A percentile compares a stretch with the other conserved stretches of the same genome.
These are phyloP conservation scores for Papiliotrema fonsecae DNA, from an alignment of 1,284 basidiomycete species.

Conservation along the genomic window DNA sequence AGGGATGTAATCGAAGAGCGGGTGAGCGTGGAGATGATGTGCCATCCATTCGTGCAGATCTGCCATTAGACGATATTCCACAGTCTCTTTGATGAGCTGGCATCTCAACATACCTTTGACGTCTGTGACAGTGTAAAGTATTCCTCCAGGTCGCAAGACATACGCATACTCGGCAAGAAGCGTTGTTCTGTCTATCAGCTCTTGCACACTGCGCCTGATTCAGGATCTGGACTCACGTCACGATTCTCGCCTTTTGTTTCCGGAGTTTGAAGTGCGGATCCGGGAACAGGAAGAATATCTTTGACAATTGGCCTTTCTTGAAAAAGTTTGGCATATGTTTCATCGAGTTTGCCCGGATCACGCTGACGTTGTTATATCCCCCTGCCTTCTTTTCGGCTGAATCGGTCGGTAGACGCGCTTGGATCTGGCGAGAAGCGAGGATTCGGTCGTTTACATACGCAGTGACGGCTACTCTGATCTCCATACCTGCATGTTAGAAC, in stretches of 20 bases:
- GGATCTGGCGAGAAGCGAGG: slow-evolving; percentile 66
- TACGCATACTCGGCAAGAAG: slow-evolving; percentile 90
- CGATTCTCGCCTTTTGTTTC: slow-evolving; percentile 95
- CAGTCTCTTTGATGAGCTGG: slow-evolving; percentile 1
- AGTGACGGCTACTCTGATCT: slow-evolving; percentile 94
- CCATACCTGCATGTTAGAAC: slow-evolving; percentile 64
- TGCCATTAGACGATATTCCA: slow-evolving; percentile 4
- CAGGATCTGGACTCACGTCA: slow-evolving; percentile 55
- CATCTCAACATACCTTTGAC: slow-evolving; percentile 55
- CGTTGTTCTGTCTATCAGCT: slow-evolving; percentile 55
- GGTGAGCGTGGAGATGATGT: slow-evolving; percentile 75
- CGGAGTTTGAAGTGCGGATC: slow-evolving; percentile 98
- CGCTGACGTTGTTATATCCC: slow-evolving; percentile 84
- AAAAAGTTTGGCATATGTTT: slow-evolving; percentile 99
- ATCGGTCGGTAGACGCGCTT: slow-evolving; percentile 45
- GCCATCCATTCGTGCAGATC: slow-evolving; percentile 97
- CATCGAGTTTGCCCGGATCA: slow-evolving; percentile 96
- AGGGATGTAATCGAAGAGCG: slow-evolving; percentile 75
- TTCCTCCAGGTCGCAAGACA: slow-evolving; percentile 81
- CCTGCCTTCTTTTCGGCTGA: slow-evolving; percentile 37
- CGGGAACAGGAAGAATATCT: slow-evolving; percentile 97
- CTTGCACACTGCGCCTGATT: neutral
- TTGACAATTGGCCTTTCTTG: slow-evolving; percentile 70
- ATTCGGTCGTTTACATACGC: slow-evolving; percentile 96
- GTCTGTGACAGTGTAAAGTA: slow-evolving; percentile 97